phyloP scores from a whole-genome alignment of 768 basidiomycete species.

The Rossbeevera mucosa region DNA sequence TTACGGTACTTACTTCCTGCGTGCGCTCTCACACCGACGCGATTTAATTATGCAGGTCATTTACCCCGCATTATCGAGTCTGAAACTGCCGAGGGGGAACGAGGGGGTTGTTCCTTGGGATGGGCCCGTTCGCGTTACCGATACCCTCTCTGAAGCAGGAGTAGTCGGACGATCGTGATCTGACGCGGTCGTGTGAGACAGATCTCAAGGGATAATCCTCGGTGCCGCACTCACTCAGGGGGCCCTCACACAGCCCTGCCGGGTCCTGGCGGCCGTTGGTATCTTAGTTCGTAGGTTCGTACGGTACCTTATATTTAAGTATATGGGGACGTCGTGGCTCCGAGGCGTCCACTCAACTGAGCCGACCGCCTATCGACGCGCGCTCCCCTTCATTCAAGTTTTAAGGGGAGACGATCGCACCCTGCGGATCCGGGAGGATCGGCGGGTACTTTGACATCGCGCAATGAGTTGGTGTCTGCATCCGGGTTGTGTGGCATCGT shows the following conservation, averaged over 20 bases:
- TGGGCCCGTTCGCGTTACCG: too few relatives aligned
- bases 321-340: neutral
- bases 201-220: neutral
- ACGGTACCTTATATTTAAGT: neutral
- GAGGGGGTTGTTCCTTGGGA: neutral
- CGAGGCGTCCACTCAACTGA: constrained; percentile 4
- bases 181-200: neutral
- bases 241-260: neutral
- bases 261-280: neutral
- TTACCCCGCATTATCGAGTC: neutral
- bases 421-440: constrained; percentile 33
- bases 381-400: neutral
- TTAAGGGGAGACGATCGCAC: neutral
- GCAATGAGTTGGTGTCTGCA: constrained; percentile 48
- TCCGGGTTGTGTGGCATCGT: neutral
- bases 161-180: neutral
- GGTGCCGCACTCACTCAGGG: too few relatives aligned
- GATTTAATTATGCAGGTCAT: neutral
- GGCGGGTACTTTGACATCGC: constrained; percentile 51
- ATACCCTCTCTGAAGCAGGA: neutral
- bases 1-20: neutral
- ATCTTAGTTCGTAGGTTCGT: neutral
- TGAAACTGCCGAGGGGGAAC: neutral
- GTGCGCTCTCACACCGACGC: neutral
- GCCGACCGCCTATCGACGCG: neutral